Base-by-base conservation (phyloP, 192 early-diverging fungal species). In the Paraglomus brasilianum region DNA sequence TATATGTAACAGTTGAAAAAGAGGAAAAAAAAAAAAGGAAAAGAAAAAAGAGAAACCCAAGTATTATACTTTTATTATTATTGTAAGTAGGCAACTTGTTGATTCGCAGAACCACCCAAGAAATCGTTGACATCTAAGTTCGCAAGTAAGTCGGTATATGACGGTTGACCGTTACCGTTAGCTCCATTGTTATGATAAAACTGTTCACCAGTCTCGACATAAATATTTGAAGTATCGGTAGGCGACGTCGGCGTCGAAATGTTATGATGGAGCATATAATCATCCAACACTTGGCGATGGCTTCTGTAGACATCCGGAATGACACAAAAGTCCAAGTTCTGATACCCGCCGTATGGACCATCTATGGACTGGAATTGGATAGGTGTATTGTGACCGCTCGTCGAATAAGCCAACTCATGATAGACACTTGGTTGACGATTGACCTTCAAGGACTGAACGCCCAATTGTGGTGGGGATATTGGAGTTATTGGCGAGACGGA, bases 221-320 rank as follows among this genome's bases (percentile, higher is more conserved):
- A 14, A 42, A 5, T 51, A 8, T 41, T 47, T 24, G 67, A 58
- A 17, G 67, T 58, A 50, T 46, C 21, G 13, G 36, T 38, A 10
- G 50, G 21, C 17, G 39, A 10, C 3, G 66, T 66, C 24, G 47
- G 64, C n/a, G 66, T 68, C 9, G 47, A 49, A 7, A 22, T 40
- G 8, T 45, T 45, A n/a, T 69, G 41, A 57, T 68, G 66, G 41
- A 69, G 53, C 51, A 57, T 53, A 3, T 38, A 40, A n/a, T 69
- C 67, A 8, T 41, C 43, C 2, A 58, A 38, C 51, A 57, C 47
- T n/a, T 69, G 67, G 6, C 58, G 67, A n/a, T 55, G 53, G 39
- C 45, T 41, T 58, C 58, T 41, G 30, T 7, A 52, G 42, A 69
- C 67, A 38, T 69, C 67, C 6, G 67, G 67, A 46, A 69, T 45